phyloP scores from a whole-genome alignment of 2,329 filamentous ascomycete genomes.

The Colletotrichum lini region DNA sequence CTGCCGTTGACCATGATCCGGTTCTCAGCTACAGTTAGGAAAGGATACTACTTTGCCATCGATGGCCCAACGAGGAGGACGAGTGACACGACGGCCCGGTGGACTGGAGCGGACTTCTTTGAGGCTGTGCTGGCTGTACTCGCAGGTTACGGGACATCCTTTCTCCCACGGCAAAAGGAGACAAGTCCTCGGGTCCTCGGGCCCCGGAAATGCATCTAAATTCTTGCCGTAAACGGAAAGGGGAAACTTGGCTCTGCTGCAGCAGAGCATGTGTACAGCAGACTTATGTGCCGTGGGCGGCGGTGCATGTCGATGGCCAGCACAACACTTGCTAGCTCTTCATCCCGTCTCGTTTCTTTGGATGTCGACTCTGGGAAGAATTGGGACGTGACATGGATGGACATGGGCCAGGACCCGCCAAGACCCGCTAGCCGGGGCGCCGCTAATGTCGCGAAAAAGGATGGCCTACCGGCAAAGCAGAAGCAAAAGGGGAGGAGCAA shows the following conservation, averaged over 20 bases:
- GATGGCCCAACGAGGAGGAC: neutral
- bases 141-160: neutral
- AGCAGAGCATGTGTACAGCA: neutral
- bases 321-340: neutral
- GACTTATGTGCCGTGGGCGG: no score
- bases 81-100: slow-evolving; percentile 2
- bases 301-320: no score
- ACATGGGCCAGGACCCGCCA: neutral
- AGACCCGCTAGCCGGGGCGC: slow-evolving; percentile 17
- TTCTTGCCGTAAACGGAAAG: neutral
- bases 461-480: slow-evolving; percentile 5
- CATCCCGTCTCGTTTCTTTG: neutral
- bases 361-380: slow-evolving; percentile 9
- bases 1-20: neutral
- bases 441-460: slow-evolving; percentile 1
- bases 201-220: neutral
- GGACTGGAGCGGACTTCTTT: slow-evolving; percentile 5
- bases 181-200: slow-evolving; percentile 23
- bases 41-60: slow-evolving; percentile 25
- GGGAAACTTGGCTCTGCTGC: slow-evolving; percentile 1
- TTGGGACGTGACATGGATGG: neutral
- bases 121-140: slow-evolving; percentile 27
- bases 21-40: slow-evolving; percentile 38
- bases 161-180: neutral
- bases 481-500: slow-evolving; percentile 7